Base-by-base conservation (phyloP, 2,329 filamentous ascomycete species). In the Phaeosphaeria sp. region DNA sequence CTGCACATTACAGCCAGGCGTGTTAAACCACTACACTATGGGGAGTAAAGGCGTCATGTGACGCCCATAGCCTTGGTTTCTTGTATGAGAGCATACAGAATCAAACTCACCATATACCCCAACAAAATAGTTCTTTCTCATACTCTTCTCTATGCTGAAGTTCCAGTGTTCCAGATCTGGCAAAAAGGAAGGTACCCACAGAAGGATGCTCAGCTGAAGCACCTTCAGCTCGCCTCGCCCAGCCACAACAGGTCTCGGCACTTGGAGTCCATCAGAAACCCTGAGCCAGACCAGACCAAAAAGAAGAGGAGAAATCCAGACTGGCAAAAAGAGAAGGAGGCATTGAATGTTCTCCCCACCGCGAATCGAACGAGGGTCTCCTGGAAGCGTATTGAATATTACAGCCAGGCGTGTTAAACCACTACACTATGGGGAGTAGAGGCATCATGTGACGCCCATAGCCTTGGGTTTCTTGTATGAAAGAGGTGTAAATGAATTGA, bases 21-120 rank as follows among this genome's bases (percentile, higher is more conserved):
- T 51, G 49, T n/a, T 45, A 51, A 51, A 44, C 49, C 49, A 51
- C 49, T 51, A 21, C 49, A 51, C 49, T 44, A 51, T 51, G 49
- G 49, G 49, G 49, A 51, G 49, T 44, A 15, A 15, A 51, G 24
- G 36, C 39, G 49, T 44, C 49, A 45, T 20, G 21, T 44, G 49
- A 44, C 49, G 39, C 20, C 49, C 49, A 51, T 45, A 44, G 49
- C 47, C 20, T 49, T 51, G 25, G 39, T 30, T 39, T 44, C 44
- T 51, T 51, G 49, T 51, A 45, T 51, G 49, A 45, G n/a, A 45
- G 15, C n/a, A n/a, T n/a, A n/a, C n/a, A n/a, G n/a, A n/a, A n/a
- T n/a, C n/a, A 36, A 36, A 36, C 30, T 7, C 30, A 36, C 30
- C 30, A 36, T 36, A 7, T 36, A 36, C 15, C 30, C 30, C 30